These are phyloP conservation scores for Populus hybrid DNA, from an alignment of 441 rosid genomes.

Conservation along the genomic window DNA sequence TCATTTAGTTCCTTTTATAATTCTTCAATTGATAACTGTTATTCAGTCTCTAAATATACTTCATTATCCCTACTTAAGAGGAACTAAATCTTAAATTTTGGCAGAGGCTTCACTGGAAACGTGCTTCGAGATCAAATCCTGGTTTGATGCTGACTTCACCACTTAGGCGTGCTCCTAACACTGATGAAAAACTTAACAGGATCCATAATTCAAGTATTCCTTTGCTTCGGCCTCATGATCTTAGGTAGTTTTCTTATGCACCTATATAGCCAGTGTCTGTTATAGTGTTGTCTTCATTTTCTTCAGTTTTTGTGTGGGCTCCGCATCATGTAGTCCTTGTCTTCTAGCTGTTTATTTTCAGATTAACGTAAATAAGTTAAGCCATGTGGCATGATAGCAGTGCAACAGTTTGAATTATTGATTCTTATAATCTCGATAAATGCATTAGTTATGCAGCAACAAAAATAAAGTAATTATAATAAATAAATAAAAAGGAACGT, in stretches of 20 bases:
- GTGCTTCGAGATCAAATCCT: conserved; percentile 68
- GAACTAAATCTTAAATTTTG: conserved; percentile 9
- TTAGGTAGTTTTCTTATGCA: conserved; percentile 44
- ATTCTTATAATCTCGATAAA: too few relatives aligned
- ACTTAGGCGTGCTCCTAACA: conserved; percentile 47
- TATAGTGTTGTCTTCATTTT: neutral
- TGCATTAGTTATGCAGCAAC: neutral
- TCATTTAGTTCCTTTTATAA: neutral
- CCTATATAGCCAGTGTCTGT: conserved; percentile 5
- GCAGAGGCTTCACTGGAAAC: conserved; percentile 94
- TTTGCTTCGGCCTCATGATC: conserved; percentile 70
- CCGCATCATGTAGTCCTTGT: neutral
- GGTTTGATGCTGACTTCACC: conserved; percentile 93
- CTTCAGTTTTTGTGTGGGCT: conserved; percentile 2
- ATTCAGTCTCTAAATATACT: neutral
- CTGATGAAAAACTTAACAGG: conserved; percentile 40
- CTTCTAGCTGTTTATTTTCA: too few relatives aligned
- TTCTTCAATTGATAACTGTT: neutral
- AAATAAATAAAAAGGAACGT: neutral
- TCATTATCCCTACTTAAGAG: neutral
- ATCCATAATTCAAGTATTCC: conserved; percentile 38
- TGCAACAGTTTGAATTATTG: neutral
- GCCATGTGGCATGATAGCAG: neutral
- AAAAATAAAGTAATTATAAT: neutral
- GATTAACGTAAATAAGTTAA: neutral